Base-by-base conservation (phyloP, 768 basidiomycete genomes). In the Lenzites betulinus region DNA sequence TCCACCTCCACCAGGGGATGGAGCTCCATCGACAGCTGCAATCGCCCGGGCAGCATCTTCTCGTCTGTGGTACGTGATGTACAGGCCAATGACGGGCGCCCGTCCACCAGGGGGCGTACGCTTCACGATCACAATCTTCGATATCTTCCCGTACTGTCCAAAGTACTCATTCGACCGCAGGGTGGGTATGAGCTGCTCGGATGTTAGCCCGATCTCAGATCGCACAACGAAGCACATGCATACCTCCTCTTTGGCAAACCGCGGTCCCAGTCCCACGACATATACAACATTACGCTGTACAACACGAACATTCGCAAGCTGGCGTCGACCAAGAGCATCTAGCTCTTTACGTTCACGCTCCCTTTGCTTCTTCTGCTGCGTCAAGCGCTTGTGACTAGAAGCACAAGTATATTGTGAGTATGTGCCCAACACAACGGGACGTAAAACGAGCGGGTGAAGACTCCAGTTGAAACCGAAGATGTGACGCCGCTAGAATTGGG, bases 121-220 rank as follows among this genome's bases (percentile, higher is more conserved):
- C 74, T 98, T 98, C 51, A 93, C 89, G 30, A 99, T 83, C 54
- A 98, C 80, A 49, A 99, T 93, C 78, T 96, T 96, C 43, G 89
- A 86, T 66, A 99, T 98, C 79, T 95, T 98, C 67, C 97, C 97
- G 74, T 98, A 99, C 71, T 97, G 95, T 11, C 97, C 97, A 71
- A 98, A 98, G 72, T 97, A 98, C 66, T 99, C 97, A 66, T 88
- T 89, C 6, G 93, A 95, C 47, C 96, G 92, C 41, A 99, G 77
- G 13, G 94, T 92, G 1, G 94, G 89, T 66, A 98, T 93, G 47
- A 95, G 85, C 94, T 72, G 51, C 51, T n/a, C 26, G 28, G 62
- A 25, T 30, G 30, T 50, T 25, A 53, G 52, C 51, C 52, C 49
- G 51, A 60, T 50, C 58, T 65, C 23, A 56, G 43, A 49, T 38